phyloP scores from a whole-genome alignment of 768 basidiomycete genomes.

The Collybia sordida region DNA sequence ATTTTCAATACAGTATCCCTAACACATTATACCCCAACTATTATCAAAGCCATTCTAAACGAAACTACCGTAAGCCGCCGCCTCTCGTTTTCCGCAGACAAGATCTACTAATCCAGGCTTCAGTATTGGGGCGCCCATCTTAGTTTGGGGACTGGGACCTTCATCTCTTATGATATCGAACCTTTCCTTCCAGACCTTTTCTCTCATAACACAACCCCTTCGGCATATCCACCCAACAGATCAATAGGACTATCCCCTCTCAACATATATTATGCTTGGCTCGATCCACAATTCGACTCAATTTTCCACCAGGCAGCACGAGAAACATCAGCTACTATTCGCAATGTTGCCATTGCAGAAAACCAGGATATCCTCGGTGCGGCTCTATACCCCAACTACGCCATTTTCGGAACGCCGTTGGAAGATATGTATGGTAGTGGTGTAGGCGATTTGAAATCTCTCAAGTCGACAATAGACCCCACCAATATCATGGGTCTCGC shows the following conservation, averaged over 20 bases:
- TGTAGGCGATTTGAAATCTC: conserved; percentile 32
- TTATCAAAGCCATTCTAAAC: conserved; percentile 42
- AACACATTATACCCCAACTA: conserved; percentile 27
- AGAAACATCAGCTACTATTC: conserved; percentile 38
- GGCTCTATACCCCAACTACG: conserved; percentile 64
- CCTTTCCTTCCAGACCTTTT: conserved; percentile 45
- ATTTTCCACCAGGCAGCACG: conserved; percentile 38
- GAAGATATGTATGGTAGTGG: conserved; percentile 51
- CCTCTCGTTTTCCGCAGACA: not conserved
- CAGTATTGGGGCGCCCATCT: conserved; percentile 35
- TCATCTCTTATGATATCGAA: conserved; percentile 50
- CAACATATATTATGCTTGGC: conserved; percentile 50
- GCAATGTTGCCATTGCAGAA: conserved; percentile 32
- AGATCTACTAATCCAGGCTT: not conserved
- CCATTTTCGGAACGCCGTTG: conserved; percentile 49
- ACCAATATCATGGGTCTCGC: conserved; percentile 63
- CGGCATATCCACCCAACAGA: conserved; percentile 53
- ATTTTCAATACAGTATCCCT: conserved; percentile 13
- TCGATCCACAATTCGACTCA: conserved; percentile 30
- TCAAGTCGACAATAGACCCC: conserved; percentile 54
- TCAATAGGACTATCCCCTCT: conserved; percentile 37
- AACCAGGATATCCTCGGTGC: conserved; percentile 34
- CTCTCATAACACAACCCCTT: conserved; percentile 31
- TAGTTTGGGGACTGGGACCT: conserved; percentile 22
- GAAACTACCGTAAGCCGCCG: conserved; percentile 35